A percentile compares a stretch with the other conserved stretches of the same genome.
These are phyloP conservation scores for Penicillium verhagenii DNA, from an alignment of 495 filamentous ascomycete genomes.

Conservation along the genomic window DNA sequence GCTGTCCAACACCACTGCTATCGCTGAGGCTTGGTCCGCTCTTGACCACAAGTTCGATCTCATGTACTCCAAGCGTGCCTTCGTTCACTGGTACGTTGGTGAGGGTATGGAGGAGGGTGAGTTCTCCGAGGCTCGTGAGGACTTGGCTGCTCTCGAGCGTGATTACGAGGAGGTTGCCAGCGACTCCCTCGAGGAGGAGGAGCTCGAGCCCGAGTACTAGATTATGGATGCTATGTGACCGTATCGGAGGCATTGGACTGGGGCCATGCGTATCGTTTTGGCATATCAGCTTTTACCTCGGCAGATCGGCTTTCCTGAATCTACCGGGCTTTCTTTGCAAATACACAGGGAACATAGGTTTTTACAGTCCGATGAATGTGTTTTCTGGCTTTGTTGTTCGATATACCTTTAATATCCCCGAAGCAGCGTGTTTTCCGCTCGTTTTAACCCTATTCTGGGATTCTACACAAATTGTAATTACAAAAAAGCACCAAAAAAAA, in stretches of 20 bases:
- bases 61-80: constrained; percentile 99
- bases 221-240: constrained; percentile 27
- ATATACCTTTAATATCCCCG: constrained; percentile 52
- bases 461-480: constrained; percentile 27
- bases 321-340: constrained; percentile 37
- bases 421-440: constrained; percentile 44
- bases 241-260: constrained; percentile 19
- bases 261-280: constrained; percentile 24
- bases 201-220: constrained; percentile 95
- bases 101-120: constrained; percentile 99
- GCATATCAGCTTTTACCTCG: constrained; percentile 27
- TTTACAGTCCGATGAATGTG: constrained; percentile 39
- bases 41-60: constrained; percentile 99
- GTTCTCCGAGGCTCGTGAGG: constrained; percentile 98
- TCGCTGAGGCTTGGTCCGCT: constrained; percentile 96
- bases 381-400: constrained; percentile 43
- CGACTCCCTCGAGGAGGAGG: constrained; percentile 88
- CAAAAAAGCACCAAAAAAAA: constrained; percentile 14
- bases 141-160: constrained; percentile 94
- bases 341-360: constrained; percentile 44
- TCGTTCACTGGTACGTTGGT: constrained; percentile 99
- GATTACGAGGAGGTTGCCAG: constrained; percentile 99
- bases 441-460: constrained; percentile 23
- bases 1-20: constrained; percentile 99
- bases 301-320: constrained; percentile 26